A percentile compares a stretch with the other conserved stretches of the same genome.
These are phyloP conservation scores for Fusarium torreyae DNA, from an alignment of 2,329 filamentous ascomycete genomes.

Conservation along the genomic window DNA sequence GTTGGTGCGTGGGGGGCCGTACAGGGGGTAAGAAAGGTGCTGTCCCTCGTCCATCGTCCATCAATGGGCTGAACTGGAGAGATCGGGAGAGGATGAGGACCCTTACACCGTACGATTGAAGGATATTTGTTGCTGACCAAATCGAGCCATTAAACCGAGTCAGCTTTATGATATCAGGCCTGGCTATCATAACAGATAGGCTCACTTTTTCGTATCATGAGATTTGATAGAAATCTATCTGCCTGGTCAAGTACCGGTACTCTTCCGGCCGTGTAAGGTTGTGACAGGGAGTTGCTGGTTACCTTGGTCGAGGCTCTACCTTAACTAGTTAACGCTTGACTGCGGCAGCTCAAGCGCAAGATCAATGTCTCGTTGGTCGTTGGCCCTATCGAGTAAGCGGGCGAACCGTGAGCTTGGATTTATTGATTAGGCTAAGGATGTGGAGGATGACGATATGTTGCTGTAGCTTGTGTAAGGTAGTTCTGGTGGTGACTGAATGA, in stretches of 20 bases:
- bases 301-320: neutral
- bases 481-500: constrained; percentile 21
- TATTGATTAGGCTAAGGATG: constrained; percentile 18
- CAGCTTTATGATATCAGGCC: neutral
- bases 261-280: constrained; percentile 6
- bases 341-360: constrained; percentile 2
- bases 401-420: constrained; percentile 21
- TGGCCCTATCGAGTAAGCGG: constrained; percentile 19
- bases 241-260: neutral
- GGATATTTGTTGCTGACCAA: neutral
- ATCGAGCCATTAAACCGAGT: constrained; percentile 2
- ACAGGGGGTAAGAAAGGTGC: constrained; percentile 27
- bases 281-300: constrained; percentile 12
- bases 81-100: constrained; percentile 30
- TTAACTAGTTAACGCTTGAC: neutral
- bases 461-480: neutral
- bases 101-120: constrained; percentile 12
- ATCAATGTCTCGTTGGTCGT: constrained; percentile 4
- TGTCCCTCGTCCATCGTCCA: constrained; percentile 4
- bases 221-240: neutral
- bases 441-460: constrained; percentile 9
- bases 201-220: neutral
- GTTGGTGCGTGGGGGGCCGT: constrained; percentile 29
- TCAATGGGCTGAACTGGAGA: constrained; percentile 15
- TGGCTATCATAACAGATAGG: neutral